Base-by-base conservation (phyloP, 352 stramenopile genomes). In the Phytophthora multivora region DNA sequence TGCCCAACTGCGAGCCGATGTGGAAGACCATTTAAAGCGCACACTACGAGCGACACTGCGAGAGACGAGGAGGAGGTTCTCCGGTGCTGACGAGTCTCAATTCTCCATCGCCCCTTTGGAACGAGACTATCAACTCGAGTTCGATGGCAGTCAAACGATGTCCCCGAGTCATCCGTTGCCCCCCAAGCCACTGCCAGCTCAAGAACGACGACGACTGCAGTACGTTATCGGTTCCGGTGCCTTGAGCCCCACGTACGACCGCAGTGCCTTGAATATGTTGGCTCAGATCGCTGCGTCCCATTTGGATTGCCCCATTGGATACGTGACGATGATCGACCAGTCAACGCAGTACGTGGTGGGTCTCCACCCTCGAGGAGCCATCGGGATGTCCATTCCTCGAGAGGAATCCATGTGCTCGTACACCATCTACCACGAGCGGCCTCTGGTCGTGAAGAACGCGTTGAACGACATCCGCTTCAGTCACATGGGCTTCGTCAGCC, bases 341-440 rank as follows among this genome's bases (percentile, higher is more conserved):
- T 71, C 51, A 3, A 77, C 73, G 16, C 80, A 86, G 60, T 75
- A 75, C 56, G 65, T 74, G 11, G 75, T 87, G 4, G 80, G 77
- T 21, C 57, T 75, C 9, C 55, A 75, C 16, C 67, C 67, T 50
- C 56, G 38, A 10, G 58, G 52, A 7, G 58, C 62, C 11, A 75
- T 75, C 19, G 56, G 56, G 8, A 66, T 69, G 62, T 72, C 62
- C 6, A 61, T 75, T 52, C 65, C 71, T 21, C 69, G 79, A 15
- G 66, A 88, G 31, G 77, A 88, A 48, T 81, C 76, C 59, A 79
- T 88, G 56, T 90, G 81, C 56, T 69, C 73, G 50, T 80, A 87
- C 63, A 83, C 60, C 2, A 58, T 85, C 28, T 90, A 89, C 69
- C 77, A 80, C 23, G 79, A 90, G 56, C 70, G 59, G 48, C 79